Percentiles rank a stretch among this genome's conserved stretches.
These are phyloP conservation scores for Pilatotrama ljubarskyi DNA, from an alignment of 768 basidiomycete species.

Conservation along the genomic window DNA sequence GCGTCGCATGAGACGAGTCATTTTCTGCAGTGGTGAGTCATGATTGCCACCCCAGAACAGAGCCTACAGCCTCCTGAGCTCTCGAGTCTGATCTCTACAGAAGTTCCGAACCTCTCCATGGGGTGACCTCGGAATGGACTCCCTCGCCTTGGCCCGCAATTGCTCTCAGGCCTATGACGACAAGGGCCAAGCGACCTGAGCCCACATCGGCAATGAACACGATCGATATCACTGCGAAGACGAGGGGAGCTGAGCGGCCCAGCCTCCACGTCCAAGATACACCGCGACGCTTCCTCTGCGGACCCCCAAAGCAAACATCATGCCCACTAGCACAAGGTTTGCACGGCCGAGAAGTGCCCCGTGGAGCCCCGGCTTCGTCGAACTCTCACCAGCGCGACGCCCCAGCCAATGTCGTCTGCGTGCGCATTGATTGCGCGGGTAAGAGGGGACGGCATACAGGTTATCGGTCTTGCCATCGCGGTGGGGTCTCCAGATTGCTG, in stretches of 20 bases:
- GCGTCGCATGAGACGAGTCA: neutral
- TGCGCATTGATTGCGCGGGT: neutral
- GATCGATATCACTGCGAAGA: neutral
- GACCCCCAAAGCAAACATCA: neutral
- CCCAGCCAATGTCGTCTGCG: neutral
- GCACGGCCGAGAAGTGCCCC: neutral
- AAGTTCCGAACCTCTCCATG: neutral
- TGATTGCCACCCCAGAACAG: neutral
- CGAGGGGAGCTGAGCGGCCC: neutral
- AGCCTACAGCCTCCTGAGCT: neutral
- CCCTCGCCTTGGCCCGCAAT: neutral
- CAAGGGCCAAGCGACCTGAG: neutral
- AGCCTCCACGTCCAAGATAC: neutral
- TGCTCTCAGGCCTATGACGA: neutral
- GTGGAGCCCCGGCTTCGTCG: neutral
- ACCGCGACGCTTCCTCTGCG: neutral
- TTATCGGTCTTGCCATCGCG: neutral
- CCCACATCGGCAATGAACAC: neutral
- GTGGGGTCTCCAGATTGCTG: neutral
- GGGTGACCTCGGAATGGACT: neutral
- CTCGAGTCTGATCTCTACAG: neutral
- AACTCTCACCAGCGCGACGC: neutral
- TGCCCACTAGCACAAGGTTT: constrained; percentile 3
- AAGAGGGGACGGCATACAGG: neutral
- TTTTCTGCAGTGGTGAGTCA: neutral